Evolutionary conservation across 257 asterid species (phyloP), one percentile per base, ranked within the genome.

Genomic region (Asclepias syriaca): DNA sequence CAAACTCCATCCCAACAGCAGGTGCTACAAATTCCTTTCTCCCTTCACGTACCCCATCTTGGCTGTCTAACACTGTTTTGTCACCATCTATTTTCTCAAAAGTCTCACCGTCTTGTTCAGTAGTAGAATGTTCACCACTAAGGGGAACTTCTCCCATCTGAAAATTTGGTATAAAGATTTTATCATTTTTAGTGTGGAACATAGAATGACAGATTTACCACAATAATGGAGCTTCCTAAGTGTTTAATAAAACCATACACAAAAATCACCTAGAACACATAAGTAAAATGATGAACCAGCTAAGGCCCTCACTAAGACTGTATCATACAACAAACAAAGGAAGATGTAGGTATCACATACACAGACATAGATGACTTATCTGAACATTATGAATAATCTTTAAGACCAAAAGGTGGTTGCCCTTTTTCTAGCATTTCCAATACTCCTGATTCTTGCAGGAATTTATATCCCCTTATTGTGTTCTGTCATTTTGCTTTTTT

Each of bases 1-100:
- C 96, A 77, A 92, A 92, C 87, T 88, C 96, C 97, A 92, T 92
- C 50, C 96, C 96, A 53, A 85, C 81, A 1, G 80, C 85, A 55
- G 96, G 98, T 9, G 86, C 78, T 65, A 85, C 90, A 46, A 92
- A 89, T 72, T 85, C 87, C 69, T 81, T 86, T 79, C 81, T 85
- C 29, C 64, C 86, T 34, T 53, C 79, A 21, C 78, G 65, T 70
- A 70, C 80, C 69, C 79, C 85, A 65, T 58, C 66, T 72, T 77
- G 84, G 58, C 69, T 70, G 69, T 69, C 76, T 53, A 76, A 66
- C 14, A 59, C 75, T 24, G 69, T 77, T 49, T 22, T 74, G 69
- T 67, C 75, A 63, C 70, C 73, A 74, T 81, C 85, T 61, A 59
- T 71, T 72, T 75, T 77, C 12, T 58, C 78, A 40, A 68, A 77